Conservation (phyloP, 768 basidiomycete species). For the Lactarius hatsudake region DNA sequence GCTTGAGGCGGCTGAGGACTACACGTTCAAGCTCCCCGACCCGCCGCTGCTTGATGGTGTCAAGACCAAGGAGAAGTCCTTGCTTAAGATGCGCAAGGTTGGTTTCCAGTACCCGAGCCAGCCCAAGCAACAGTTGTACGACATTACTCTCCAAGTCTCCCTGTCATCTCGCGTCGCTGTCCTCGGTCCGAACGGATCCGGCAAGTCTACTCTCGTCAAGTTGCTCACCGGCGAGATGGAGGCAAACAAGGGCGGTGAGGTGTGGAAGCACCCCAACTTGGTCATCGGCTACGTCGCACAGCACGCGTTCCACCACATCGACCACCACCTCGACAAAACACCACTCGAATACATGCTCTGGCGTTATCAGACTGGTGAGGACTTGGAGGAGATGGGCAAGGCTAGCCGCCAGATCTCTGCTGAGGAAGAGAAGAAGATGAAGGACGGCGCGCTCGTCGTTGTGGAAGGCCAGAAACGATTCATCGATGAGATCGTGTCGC, state of each 20-base stretch:
- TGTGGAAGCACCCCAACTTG: constrained; percentile 99
- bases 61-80: constrained; percentile 98
- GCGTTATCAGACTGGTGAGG: constrained; percentile 99
- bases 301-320: constrained; percentile 99
- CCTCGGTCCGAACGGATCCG: constrained; percentile 98
- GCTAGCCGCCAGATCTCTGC: constrained; percentile 83
- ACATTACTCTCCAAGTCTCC: constrained; percentile 95
- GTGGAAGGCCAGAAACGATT: constrained; percentile 92
- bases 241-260: constrained; percentile 92
- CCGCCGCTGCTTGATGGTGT: constrained; percentile 98
- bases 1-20: constrained; percentile 92
- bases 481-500: constrained; percentile 86
- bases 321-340: constrained; percentile 97
- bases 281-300: constrained; percentile 99
- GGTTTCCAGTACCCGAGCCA: constrained; percentile 94
- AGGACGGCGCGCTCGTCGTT: constrained; percentile 83
- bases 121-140: constrained; percentile 84
- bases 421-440: constrained; percentile 93
- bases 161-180: constrained; percentile 97
- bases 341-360: constrained; percentile 99
- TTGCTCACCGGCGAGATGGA: constrained; percentile 96
- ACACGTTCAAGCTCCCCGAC: constrained; percentile 97
- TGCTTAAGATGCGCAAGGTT: constrained; percentile 97
- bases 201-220: constrained; percentile 97
- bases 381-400: constrained; percentile 95